Conservation (phyloP, 2,329 filamentous ascomycete species). For the Trichoderma koningiopsis region DNA sequence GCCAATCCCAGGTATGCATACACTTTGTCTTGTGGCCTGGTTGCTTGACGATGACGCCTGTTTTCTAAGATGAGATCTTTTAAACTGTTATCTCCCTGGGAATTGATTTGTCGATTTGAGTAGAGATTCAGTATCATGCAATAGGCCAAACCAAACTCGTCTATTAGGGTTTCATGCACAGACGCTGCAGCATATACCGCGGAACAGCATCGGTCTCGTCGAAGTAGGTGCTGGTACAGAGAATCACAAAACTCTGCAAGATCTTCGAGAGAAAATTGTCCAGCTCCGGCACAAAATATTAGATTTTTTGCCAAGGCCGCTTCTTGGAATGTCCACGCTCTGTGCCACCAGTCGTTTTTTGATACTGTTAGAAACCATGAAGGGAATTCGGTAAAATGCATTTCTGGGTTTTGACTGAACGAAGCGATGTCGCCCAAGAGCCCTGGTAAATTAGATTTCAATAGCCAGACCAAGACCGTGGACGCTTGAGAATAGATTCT, state of each 20-base stretch:
- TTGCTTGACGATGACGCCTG: neutral
- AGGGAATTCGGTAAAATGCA: neutral
- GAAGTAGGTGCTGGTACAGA: neutral
- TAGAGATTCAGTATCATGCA: fast-evolving
- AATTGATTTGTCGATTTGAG: neutral
- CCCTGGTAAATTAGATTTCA: neutral
- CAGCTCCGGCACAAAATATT: neutral
- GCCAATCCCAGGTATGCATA: neutral
- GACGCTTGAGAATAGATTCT: neutral
- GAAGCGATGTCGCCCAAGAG: neutral
- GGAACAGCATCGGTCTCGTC: neutral
- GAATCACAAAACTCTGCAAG: neutral
- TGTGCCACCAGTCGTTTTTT: neutral
- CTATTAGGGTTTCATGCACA: fast-evolving
- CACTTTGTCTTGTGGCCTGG: neutral
- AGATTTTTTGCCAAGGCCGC: neutral
- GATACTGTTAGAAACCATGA: neutral
- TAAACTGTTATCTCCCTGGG: neutral
- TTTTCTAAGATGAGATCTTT: neutral
- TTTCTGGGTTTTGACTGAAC: neutral
- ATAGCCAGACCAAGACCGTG: neutral
- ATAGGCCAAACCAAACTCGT: neutral
- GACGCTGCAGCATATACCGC: neutral
- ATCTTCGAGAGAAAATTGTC: neutral
- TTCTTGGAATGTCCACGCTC: neutral